These are phyloP conservation scores for Babesia ovis DNA, from an alignment of 169 alveolate genomes.

Conservation along the genomic window DNA sequence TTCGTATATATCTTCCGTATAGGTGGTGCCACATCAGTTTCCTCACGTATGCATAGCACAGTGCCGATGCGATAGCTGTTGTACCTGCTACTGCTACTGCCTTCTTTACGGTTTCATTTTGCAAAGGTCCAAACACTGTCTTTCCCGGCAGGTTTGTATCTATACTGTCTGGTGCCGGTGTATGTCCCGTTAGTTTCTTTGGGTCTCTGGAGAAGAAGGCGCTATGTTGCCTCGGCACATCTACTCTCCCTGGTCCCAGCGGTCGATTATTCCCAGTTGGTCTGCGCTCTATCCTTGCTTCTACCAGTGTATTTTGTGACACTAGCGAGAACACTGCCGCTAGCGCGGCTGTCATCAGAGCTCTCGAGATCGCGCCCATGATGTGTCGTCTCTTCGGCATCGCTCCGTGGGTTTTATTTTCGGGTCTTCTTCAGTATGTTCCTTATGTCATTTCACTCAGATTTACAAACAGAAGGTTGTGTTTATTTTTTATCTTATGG, in stretches of 20 bases:
- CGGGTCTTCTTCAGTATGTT: no score
- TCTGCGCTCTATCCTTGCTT: not conserved
- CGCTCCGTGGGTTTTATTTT: no score
- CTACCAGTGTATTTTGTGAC: not conserved
- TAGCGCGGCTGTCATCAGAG: constrained; percentile 1
- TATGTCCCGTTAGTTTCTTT: not conserved
- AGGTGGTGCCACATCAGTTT: constrained; percentile 33
- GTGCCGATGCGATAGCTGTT: constrained; percentile 48
- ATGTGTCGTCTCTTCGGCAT: not conserved
- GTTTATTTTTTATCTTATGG: no score
- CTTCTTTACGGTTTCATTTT: not conserved
- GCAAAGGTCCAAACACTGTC: not conserved
- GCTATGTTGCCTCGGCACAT: constrained; percentile 12
- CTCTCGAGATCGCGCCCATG: not conserved
- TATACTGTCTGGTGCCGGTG: not conserved
- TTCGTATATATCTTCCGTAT: constrained; percentile 33
- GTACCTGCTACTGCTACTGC: constrained; percentile 52
- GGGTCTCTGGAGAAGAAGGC: constrained; percentile 41
- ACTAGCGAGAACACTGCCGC: not conserved
- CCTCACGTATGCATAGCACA: constrained; percentile 36
- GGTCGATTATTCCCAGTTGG: not conserved
- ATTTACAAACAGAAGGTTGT: no score
- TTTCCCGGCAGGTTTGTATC: constrained; percentile 4
- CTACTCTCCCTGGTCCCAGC: not conserved
- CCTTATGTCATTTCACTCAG: no score